phyloP scores from a whole-genome alignment of 345 rosid species.

The Aegle marmelos region DNA sequence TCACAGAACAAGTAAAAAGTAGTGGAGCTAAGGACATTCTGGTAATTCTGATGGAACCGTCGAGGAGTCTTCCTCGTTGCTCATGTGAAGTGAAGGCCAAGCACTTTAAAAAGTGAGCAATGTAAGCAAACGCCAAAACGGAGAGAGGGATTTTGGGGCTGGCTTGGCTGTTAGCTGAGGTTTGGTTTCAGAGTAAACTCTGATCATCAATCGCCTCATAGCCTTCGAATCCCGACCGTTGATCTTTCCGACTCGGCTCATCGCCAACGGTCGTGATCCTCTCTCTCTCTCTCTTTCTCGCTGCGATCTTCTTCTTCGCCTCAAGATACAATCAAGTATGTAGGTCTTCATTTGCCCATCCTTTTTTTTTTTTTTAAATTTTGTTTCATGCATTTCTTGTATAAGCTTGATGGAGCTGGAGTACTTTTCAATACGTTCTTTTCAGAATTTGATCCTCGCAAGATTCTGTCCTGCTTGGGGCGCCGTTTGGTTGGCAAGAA shows the following conservation, averaged over 20 bases:
- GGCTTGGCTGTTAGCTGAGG: neutral
- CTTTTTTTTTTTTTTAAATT: neutral
- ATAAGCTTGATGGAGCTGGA: neutral
- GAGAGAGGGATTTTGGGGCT: neutral
- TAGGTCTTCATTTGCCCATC: neutral
- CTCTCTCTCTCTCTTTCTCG: neutral
- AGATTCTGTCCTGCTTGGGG: neutral
- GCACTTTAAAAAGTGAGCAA: neutral
- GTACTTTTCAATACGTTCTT: neutral
- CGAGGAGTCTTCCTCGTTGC: neutral
- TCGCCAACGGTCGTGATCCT: neutral
- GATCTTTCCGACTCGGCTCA: neutral
- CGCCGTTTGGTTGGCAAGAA: neutral
- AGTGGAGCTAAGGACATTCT: neutral
- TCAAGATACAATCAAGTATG: neutral
- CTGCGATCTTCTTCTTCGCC: neutral
- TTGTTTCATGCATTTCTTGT: neutral
- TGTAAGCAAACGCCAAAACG: neutral
- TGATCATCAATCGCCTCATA: neutral
- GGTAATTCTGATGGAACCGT: neutral
- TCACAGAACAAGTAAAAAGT: neutral
- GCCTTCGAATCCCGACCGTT: neutral
- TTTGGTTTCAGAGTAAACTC: constrained; percentile 2
- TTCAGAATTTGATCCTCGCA: neutral
- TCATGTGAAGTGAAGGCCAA: neutral